Conservation (phyloP, 257 asterid species). For the Penstemon davidsonii region DNA sequence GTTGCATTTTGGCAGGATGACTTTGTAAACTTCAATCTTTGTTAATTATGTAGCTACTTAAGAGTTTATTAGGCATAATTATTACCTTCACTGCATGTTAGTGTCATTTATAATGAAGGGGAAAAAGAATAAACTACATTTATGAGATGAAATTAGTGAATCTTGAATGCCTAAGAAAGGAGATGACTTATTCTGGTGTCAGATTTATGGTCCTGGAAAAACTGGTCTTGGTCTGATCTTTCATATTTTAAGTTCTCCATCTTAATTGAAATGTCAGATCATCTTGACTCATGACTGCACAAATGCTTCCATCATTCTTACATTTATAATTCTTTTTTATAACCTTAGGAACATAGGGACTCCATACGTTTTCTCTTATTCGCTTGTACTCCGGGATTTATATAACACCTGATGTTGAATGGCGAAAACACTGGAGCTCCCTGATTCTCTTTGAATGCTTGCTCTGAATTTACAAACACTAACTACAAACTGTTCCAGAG, state of each 20-base stretch:
- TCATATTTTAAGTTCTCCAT: not conserved
- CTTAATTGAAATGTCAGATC: not conserved
- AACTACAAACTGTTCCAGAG: not conserved
- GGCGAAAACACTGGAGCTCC: not conserved
- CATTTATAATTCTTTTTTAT: too few relatives aligned
- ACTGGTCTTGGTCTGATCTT: not conserved
- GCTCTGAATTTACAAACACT: not conserved
- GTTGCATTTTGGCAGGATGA: slow-evolving; percentile 1
- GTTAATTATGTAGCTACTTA: not conserved
- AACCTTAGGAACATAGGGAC: not conserved
- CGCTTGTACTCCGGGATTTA: not conserved
- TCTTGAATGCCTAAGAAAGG: not conserved
- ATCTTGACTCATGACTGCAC: not conserved
- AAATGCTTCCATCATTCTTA: not conserved
- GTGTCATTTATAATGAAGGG: not conserved
- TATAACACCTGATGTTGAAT: not conserved
- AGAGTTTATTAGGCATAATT: not conserved
- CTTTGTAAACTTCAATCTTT: not conserved
- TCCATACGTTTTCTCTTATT: not conserved
- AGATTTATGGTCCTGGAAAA: not conserved
- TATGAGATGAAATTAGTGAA: not conserved
- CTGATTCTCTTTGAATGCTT: not conserved
- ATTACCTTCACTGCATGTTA: not conserved
- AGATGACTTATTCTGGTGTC: not conserved
- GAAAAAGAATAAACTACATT: too few relatives aligned